Evolutionary conservation across 208 protist genomes (phyloP), one percentile per base, ranked within the genome.

Genomic region (Lotmaria passim): DNA sequence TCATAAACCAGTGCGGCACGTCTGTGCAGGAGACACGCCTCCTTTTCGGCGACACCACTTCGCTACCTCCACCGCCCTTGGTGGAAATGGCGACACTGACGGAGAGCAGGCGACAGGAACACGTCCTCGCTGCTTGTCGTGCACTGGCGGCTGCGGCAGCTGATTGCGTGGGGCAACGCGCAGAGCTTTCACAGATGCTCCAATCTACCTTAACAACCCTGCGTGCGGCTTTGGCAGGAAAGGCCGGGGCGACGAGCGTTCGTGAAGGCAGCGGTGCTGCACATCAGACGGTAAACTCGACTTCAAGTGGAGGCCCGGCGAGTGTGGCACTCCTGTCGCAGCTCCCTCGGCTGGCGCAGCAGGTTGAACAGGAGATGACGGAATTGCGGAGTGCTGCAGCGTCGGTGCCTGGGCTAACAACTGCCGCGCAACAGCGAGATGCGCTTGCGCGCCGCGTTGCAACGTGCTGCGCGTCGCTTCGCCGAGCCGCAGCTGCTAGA

Each of bases 271-370:
- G 24, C 33, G 7, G 31, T 15, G 19, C 33, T 38, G 6, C 5
- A 3, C 3, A 39, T 23, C 23, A 21, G 23, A 30, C 12, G 0
- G 21, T 14, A n/a, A 33, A 4, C 4, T 6, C 36, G 7, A 23
- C 7, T 3, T 12, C 36, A n/a, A 19, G 10, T 58, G 14, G 1
- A 14, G 19, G 33, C 23, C 6, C 24, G 6, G 33, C 3, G 33
- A 58, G 33, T 23, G 33, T 31, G 1, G 4, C 55, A 0, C 5
- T 21, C 11, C 36, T 65, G 31, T 24, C 44, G 8, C 38, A 46
- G 14, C n/a, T 55, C 7, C 65, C 65, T 5, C 52, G 19, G n/a
- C 55, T 71, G 21, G 55, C 55, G 1, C 43, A 48, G 23, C 52
- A 56, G 3, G n/a, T 57, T 15, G 56, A 12, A 3, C 19, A 21